Evolutionary conservation across 108 stramenopile genomes (phyloP), one percentile per base, ranked within the genome.

Genomic region (Aurantiochytrium sp.): DNA sequence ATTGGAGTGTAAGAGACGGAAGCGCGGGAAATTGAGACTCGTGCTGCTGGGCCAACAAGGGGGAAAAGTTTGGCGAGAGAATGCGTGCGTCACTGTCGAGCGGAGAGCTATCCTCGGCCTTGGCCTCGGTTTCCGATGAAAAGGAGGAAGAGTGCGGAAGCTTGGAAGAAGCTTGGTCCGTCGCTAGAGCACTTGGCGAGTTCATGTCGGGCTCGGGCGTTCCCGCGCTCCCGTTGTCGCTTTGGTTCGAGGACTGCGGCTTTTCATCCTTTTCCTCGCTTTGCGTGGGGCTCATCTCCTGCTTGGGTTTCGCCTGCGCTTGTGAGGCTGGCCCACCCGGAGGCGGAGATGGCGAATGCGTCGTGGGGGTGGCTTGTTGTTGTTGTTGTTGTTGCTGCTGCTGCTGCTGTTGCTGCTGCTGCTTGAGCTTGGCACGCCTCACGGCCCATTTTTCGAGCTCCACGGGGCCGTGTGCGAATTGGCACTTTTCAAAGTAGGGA

Each of bases 401-500:
- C 72, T 72, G 72, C 59, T 60, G 6, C 59, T 60, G 59, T 21
- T 72, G 72, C 47, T 72, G 72, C 4, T 72, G 72, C 72, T 72
- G 72, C 58, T 58, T 87, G 57, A 58, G 53, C 87, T 42, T 87
- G 53, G 55, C 55, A n/a, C 87, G 55, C 42, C 73, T 23, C 0
- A 14, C 25, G 0, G 73, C 73, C 73, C 73, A 83, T 21, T 83
- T 83, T 51, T 83, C 73, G 73, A 83, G 73, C 49, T 83, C 73
- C 23, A 14, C 44, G 49, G 8, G 5, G 23, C 73, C 73, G 73
- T 83, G 73, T 10, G 73, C 73, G 73, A 83, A 83, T 28, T 83
- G 73, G 73, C 73, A 83, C 49, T 83, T 83, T 83, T 83, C 73
- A 51, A 83, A 83, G 49, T 83, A 83, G 18, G 73, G 73, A 43